phyloP scores from a whole-genome alignment of 306 rosid genomes.

The Cucurbita moschata region DNA sequence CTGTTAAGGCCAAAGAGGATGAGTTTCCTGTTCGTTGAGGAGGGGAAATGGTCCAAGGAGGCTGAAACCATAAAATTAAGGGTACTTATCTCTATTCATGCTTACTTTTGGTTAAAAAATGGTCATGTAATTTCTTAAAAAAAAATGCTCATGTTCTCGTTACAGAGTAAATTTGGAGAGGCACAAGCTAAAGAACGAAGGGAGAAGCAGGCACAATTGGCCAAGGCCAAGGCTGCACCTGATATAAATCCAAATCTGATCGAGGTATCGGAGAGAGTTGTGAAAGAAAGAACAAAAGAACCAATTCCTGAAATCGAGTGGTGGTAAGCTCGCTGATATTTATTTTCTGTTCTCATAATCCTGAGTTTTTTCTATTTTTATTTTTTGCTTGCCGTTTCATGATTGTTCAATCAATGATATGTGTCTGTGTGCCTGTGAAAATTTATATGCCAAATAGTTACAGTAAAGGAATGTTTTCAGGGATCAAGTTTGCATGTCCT shows the following conservation, averaged over 20 bases:
- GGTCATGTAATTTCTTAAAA: background rate
- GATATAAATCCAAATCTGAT: conserved; percentile 92
- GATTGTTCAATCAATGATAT: background rate
- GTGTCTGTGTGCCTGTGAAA: background rate
- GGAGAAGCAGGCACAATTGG: conserved; percentile 87
- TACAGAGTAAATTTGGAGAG: conserved; percentile 90
- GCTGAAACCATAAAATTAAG: conserved; percentile 74
- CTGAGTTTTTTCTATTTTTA: background rate
- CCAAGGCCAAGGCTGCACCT: conserved; percentile 92
- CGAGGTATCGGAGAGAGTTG: conserved; percentile 74
- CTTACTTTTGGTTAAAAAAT: background rate
- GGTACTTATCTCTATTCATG: conserved; percentile 23
- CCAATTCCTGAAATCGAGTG: conserved; percentile 87
- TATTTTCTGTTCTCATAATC: background rate
- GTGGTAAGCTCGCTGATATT: conserved; percentile 52
- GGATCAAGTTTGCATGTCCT: background rate
- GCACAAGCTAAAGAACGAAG: conserved; percentile 94
- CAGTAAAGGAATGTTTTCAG: background rate
- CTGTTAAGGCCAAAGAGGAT: conserved; percentile 77
- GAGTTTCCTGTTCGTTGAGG: conserved; percentile 75
- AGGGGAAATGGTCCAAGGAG: conserved; percentile 90
- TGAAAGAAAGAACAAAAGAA: conserved; percentile 74
- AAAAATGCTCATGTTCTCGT: background rate
- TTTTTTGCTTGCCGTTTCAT: background rate
- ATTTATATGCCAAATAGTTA: background rate